Percentiles rank a stretch among this genome's conserved stretches.
These are phyloP conservation scores for Tranzscheliella williamsii DNA, from an alignment of 1,284 basidiomycete species.

Conservation along the genomic window DNA sequence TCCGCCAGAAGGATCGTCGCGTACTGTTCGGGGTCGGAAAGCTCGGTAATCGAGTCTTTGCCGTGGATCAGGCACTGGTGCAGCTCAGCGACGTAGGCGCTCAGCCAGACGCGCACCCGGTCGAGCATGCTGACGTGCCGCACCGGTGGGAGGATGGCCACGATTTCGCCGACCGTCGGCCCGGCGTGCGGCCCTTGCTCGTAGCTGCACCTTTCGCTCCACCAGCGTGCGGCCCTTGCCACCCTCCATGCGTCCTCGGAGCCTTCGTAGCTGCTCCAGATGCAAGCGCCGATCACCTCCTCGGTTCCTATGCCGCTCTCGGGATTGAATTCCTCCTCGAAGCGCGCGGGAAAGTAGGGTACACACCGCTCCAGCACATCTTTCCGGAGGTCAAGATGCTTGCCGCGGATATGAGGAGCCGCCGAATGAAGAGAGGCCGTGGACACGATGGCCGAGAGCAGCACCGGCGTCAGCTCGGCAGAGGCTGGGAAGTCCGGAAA, in stretches of 20 bases:
- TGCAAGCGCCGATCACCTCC: conserved; percentile 25
- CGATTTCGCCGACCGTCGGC: conserved; percentile 27
- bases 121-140: conserved; percentile 24
- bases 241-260: conserved; percentile 8
- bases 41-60: conserved; percentile 15
- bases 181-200: conserved; percentile 18
- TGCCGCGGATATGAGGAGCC: background rate
- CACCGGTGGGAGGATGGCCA: conserved; percentile 27
- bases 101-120: conserved; percentile 16
- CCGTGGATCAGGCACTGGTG: conserved; percentile 28
- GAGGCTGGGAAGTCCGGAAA: conserved; percentile 30
- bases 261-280: conserved; percentile 14
- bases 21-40: conserved; percentile 8
- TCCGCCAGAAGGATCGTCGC: conserved; percentile 1
- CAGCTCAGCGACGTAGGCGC: conserved; percentile 15
- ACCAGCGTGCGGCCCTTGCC: conserved; percentile 19
- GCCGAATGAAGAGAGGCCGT: conserved; percentile 6
- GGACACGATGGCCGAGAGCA: conserved; percentile 14
- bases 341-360: conserved; percentile 4
- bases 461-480: conserved; percentile 12
- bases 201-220: conserved; percentile 28
- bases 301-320: conserved; percentile 27
- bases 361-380: conserved; percentile 17
- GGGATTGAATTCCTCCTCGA: conserved; percentile 22
- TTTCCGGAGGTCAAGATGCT: conserved; percentile 1